These are phyloP conservation scores for Berberis thunbergii DNA, from an alignment of 164 flowering plant genomes.

Conservation along the genomic window DNA sequence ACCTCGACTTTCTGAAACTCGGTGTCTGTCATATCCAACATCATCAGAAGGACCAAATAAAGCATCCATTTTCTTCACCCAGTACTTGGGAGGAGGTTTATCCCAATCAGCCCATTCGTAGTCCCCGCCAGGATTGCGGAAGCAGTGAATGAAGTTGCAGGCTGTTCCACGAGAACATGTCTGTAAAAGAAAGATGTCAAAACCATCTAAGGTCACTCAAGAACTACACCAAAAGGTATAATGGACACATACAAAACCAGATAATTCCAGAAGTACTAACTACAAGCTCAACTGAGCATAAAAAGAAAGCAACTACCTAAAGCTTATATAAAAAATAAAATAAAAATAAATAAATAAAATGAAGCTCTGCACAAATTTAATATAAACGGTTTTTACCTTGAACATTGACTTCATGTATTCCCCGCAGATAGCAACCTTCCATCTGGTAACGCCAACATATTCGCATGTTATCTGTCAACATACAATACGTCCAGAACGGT, in stretches of 20 bases:
- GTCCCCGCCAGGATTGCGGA: constrained; percentile 94
- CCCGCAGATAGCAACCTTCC: constrained; percentile 97
- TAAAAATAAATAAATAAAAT: neutral
- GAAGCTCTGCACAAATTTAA: constrained; percentile 4
- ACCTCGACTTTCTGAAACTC: constrained; percentile 21
- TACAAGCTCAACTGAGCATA: neutral
- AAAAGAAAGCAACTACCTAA: too few relatives aligned
- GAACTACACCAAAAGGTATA: neutral
- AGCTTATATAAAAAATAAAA: neutral
- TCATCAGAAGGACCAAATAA: constrained; percentile 73
- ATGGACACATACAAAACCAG: too few relatives aligned
- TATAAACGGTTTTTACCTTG: constrained; percentile 34
- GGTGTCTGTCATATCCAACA: constrained; percentile 16
- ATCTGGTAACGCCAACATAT: constrained; percentile 67
- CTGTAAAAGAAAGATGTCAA: constrained; percentile 28
- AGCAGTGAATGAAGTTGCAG: constrained; percentile 94
- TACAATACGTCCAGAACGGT: neutral
- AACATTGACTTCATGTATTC: constrained; percentile 83
- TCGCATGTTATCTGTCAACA: constrained; percentile 65
- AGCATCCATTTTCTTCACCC: constrained; percentile 70
- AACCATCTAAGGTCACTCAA: neutral
- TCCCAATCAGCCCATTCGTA: constrained; percentile 99
- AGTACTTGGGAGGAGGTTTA: constrained; percentile 81
- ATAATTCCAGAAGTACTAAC: neutral
- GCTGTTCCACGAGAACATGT: constrained; percentile 82